These are phyloP conservation scores for Vitis hybrid DNA, from an alignment of 177 flowering plant species.

Conservation along the genomic window DNA sequence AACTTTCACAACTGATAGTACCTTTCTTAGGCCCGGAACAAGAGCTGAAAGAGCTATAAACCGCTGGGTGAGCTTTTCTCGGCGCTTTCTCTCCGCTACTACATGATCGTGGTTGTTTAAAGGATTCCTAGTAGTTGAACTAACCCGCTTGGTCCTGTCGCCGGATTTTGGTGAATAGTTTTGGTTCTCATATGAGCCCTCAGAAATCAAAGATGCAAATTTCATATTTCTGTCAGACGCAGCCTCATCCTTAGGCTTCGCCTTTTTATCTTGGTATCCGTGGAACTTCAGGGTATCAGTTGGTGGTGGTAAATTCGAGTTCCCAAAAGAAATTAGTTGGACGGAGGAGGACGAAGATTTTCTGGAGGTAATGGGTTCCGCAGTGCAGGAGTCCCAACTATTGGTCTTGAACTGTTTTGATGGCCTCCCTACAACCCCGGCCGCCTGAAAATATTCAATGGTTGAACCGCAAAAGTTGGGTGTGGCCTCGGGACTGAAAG, in stretches of 20 bases:
- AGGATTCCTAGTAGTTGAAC: conserved; percentile 3
- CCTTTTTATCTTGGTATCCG: neutral
- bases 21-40: conserved; percentile 26
- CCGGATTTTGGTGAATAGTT: neutral
- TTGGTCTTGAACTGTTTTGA: conserved; percentile 20
- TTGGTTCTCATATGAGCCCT: neutral
- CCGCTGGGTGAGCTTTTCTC: conserved; percentile 24
- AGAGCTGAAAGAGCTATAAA: conserved; percentile 22
- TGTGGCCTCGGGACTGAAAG: neutral
- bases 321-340: conserved; percentile 28
- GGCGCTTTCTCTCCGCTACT: neutral
- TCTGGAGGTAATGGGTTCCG: neutral
- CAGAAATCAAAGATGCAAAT: neutral
- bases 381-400: conserved; percentile 12
- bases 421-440: conserved; percentile 1
- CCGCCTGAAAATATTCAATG: neutral
- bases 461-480: neutral
- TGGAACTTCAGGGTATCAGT: neutral
- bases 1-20: conserved; percentile 5
- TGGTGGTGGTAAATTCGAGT: neutral
- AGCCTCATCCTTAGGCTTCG: neutral
- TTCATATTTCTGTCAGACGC: neutral
- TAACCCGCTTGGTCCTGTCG: neutral
- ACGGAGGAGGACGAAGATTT: conserved; percentile 19
- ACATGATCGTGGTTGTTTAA: conserved; percentile 6